Evolutionary conservation across 1,284 basidiomycete species (phyloP).

Genomic region (Athelia psychrophila): DNA sequence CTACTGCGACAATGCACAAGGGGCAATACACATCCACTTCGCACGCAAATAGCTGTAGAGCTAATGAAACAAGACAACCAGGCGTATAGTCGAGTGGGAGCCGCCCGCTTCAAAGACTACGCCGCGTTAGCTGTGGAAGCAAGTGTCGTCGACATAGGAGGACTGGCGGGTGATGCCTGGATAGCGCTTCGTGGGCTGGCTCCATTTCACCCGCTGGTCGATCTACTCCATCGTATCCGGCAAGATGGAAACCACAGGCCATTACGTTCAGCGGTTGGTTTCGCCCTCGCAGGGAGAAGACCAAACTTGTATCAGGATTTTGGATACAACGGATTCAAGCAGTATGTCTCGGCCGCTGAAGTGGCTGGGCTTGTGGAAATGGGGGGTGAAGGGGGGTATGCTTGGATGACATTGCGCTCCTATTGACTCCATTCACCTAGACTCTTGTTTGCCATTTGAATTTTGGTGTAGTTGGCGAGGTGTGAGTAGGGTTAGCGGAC

Average conservation of each 20-base stretch:
- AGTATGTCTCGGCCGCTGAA: conserved; percentile 22
- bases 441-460: too few species aligned
- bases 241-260: neutral
- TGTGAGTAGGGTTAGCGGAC: too few species aligned
- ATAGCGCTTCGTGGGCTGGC: neutral
- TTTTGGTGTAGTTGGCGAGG: too few species aligned
- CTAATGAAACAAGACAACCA: neutral
- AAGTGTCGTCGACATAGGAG: neutral
- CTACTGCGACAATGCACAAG: neutral
- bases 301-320: neutral
- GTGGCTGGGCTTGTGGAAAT: conserved; percentile 18
- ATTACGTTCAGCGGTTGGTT: neutral
- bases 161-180: neutral
- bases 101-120: neutral
- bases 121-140: neutral
- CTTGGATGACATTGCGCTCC: conserved; percentile 20
- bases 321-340: conserved; percentile 15
- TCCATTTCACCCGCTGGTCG: neutral
- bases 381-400: conserved; percentile 18
- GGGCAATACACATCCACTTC: neutral
- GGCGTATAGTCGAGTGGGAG: neutral
- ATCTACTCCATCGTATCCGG: neutral
- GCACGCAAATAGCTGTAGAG: neutral
- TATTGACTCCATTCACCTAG: neutral
- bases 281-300: neutral